Evolutionary conservation across 805 yeast species (phyloP).

Genomic region (Yarrowia keelungensis): DNA sequence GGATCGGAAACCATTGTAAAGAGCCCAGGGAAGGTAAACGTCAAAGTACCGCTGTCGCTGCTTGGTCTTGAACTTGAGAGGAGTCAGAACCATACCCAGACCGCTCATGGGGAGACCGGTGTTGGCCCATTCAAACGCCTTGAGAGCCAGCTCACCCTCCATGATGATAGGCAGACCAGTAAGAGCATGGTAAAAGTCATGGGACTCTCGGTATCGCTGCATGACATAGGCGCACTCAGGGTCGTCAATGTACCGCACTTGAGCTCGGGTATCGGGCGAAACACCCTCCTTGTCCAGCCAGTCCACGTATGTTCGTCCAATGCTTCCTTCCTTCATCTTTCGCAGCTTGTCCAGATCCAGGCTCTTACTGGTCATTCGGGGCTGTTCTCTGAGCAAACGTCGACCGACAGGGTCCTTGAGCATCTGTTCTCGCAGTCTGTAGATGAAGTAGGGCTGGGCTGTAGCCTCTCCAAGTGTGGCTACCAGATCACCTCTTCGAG

Average conservation of each 20-base stretch:
- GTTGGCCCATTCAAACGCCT: constrained; percentile 89
- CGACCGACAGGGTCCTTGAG: constrained; percentile 78
- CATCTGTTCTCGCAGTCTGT: constrained; percentile 72
- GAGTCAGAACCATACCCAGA: constrained; percentile 88
- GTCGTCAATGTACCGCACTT: constrained; percentile 86
- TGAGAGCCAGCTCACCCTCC: constrained; percentile 96
- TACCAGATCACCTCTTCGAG: constrained; percentile 52
- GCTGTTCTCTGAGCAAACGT: constrained; percentile 75
- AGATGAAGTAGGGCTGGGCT: constrained; percentile 73
- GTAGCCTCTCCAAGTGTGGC: constrained; percentile 80
- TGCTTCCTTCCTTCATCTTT: constrained; percentile 66
- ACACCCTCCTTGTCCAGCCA: constrained; percentile 90
- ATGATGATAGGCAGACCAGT: constrained; percentile 88
- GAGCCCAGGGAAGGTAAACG: constrained; percentile 88
- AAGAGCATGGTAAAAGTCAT: constrained; percentile 93
- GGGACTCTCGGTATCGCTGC: constrained; percentile 94
- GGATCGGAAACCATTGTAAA: constrained; percentile 71
- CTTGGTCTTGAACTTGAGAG: constrained; percentile 68
- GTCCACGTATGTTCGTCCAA: constrained; percentile 78
- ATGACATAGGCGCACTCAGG: constrained; percentile 91
- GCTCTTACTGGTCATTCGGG: constrained; percentile 78
- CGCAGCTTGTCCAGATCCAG: constrained; percentile 68
- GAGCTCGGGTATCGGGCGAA: constrained; percentile 90
- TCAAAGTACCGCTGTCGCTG: constrained; percentile 70
- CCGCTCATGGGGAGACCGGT: constrained; percentile 96